Evolutionary conservation across 345 rosid species (phyloP).

Genomic region (Triadica sebifera): DNA sequence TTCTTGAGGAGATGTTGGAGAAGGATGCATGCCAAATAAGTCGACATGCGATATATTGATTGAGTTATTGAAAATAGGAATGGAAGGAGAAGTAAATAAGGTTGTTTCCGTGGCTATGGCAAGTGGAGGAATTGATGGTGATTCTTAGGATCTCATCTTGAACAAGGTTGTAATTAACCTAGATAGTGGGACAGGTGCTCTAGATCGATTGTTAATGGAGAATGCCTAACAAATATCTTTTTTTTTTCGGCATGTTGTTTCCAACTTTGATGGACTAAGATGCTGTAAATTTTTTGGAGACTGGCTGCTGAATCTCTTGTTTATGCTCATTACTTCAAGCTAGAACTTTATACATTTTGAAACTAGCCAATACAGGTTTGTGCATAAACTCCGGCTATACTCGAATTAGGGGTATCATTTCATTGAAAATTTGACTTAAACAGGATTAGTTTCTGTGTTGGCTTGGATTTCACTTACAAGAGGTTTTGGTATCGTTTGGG

Average conservation of each 20-base stretch:
- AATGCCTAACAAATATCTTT: slow-evolving; percentile 13
- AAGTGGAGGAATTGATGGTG: slow-evolving; percentile 45
- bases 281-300: not conserved
- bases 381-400: too few species aligned
- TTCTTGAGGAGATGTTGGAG: slow-evolving; percentile 78
- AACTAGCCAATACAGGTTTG: not conserved
- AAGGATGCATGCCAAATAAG: slow-evolving; percentile 59
- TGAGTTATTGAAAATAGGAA: slow-evolving; percentile 37
- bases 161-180: slow-evolving; percentile 35
- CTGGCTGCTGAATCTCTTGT: not conserved
- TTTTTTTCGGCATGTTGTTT: not conserved
- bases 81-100: slow-evolving; percentile 51
- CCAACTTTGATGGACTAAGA: not conserved
- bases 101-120: slow-evolving; percentile 47
- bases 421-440: too few species aligned
- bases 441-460: too few species aligned
- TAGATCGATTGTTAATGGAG: slow-evolving; percentile 38
- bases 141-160: slow-evolving; percentile 60
- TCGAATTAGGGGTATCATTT: too few species aligned
- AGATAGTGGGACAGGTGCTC: slow-evolving; percentile 36
- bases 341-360: not conserved
- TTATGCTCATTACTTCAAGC: not conserved
- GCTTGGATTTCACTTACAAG: too few species aligned
- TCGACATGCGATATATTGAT: slow-evolving; percentile 53
- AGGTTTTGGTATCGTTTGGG: too few species aligned